A percentile compares a stretch with the other conserved stretches of the same genome.
phyloP scores from a whole-genome alignment of 2,329 filamentous ascomycete genomes.

The Ceratocystis harringtonii region DNA sequence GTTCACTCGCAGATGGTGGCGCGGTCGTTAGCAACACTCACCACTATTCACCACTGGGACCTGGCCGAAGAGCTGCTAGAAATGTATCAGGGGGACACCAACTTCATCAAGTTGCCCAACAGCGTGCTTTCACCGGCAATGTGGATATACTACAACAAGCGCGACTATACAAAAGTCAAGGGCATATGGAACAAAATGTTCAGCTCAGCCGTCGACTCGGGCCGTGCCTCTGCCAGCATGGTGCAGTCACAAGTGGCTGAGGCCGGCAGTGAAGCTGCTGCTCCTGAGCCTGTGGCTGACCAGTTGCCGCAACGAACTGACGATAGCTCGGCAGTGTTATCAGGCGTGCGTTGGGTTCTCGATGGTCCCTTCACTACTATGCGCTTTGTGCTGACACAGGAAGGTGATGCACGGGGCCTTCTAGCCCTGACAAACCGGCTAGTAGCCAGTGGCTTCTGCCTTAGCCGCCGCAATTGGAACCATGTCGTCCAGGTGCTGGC shows the following conservation, averaged over 20 bases:
- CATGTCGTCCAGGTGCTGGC: constrained; percentile 55
- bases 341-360: constrained; percentile 38
- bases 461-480: constrained; percentile 73
- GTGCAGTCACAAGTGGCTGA: constrained; percentile 27
- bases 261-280: constrained; percentile 20
- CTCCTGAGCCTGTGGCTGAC: constrained; percentile 16
- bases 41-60: constrained; percentile 30
- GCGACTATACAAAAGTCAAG: constrained; percentile 45
- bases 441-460: constrained; percentile 49
- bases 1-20: constrained; percentile 22
- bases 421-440: constrained; percentile 39
- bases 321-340: constrained; percentile 14
- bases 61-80: constrained; percentile 43
- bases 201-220: constrained; percentile 17
- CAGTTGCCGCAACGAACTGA: background rate
- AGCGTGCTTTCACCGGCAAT: constrained; percentile 51
- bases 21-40: constrained; percentile 25
- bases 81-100: constrained; percentile 30
- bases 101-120: constrained; percentile 30
- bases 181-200: constrained; percentile 48
- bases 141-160: constrained; percentile 44
- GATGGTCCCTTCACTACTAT: constrained; percentile 34
- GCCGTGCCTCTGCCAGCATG: constrained; percentile 14
- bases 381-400: constrained; percentile 30
- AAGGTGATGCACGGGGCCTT: constrained; percentile 33